phyloP scores from a whole-genome alignment of 148 eudicot genomes.

The Rhododendron molle region DNA sequence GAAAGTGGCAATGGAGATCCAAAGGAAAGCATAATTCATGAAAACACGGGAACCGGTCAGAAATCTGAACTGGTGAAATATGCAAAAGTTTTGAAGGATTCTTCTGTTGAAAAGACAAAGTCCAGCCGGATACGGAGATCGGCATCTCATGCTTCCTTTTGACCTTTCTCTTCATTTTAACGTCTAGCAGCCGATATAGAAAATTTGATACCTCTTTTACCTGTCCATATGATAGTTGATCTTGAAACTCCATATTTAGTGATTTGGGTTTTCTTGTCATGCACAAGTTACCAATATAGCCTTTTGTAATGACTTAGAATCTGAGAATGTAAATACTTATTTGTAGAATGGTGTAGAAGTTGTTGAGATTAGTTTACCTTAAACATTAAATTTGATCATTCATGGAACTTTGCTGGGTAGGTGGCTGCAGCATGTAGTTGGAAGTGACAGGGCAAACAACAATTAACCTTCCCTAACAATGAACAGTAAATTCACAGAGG shows the following conservation, averaged over 20 bases:
- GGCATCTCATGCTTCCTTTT: conserved; percentile 34
- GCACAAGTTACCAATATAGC: not conserved
- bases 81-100: conserved; percentile 57
- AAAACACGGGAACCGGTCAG: conserved; percentile 13
- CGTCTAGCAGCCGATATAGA: not conserved
- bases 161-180: not conserved
- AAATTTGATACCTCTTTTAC: not conserved
- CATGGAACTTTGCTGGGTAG: not conserved
- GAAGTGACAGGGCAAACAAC: not conserved
- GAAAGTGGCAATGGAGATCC: conserved; percentile 15
- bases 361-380: not conserved
- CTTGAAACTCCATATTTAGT: not conserved
- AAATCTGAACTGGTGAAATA: conserved; percentile 55
- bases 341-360: not conserved
- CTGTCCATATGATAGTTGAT: not conserved
- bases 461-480: not conserved
- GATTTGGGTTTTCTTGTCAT: not conserved
- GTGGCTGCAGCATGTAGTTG: not conserved
- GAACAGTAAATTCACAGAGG: not conserved
- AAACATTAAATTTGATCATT: not conserved
- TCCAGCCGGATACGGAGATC: conserved; percentile 44
- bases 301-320: not conserved
- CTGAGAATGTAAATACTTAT: not conserved
- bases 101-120: conserved; percentile 20
- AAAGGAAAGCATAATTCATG: conserved; percentile 16